Percentiles rank a stretch among this genome's conserved stretches.
Evolutionary conservation across 495 filamentous ascomycete genomes (phyloP).

Genomic region (Tuber calosporum): DNA sequence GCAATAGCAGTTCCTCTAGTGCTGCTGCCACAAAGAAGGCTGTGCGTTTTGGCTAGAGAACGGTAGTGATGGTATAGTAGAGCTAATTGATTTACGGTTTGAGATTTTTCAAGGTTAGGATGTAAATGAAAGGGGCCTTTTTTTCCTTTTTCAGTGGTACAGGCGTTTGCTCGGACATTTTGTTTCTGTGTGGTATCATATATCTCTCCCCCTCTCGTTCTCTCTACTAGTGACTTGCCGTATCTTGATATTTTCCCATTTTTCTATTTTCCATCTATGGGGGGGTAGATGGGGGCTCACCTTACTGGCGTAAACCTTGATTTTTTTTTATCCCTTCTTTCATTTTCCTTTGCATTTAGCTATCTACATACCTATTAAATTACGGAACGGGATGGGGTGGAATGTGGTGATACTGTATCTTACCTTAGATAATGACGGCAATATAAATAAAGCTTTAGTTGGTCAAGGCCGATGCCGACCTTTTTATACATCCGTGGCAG

Average conservation of each 20-base stretch:
- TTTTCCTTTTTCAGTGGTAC: not conserved
- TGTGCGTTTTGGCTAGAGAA: not conserved
- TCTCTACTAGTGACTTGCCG: not conserved
- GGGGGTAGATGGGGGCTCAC: not conserved
- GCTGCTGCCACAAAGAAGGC: not conserved
- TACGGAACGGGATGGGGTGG: not conserved
- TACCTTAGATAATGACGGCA: not conserved
- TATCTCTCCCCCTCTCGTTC: not conserved
- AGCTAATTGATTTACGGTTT: not conserved
- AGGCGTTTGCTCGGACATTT: not conserved
- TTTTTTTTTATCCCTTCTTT: not conserved
- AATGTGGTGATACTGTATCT: not conserved
- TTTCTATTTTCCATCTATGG: not conserved
- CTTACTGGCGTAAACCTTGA: not conserved
- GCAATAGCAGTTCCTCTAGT: not conserved
- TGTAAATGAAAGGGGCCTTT: not conserved
- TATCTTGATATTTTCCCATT: not conserved
- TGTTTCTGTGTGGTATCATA: not conserved
- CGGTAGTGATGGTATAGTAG: not conserved
- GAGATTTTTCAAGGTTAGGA: not conserved
- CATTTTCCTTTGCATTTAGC: not conserved
- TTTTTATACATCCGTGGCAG: not conserved
- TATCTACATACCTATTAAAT: not conserved
- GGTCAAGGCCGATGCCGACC: not conserved
- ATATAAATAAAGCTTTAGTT: conserved; percentile 2